Evolutionary conservation across 371 early-diverging fungal species (phyloP), one percentile per base, ranked within the genome.

Genomic region (Polyrhizophydium stewartii): DNA sequence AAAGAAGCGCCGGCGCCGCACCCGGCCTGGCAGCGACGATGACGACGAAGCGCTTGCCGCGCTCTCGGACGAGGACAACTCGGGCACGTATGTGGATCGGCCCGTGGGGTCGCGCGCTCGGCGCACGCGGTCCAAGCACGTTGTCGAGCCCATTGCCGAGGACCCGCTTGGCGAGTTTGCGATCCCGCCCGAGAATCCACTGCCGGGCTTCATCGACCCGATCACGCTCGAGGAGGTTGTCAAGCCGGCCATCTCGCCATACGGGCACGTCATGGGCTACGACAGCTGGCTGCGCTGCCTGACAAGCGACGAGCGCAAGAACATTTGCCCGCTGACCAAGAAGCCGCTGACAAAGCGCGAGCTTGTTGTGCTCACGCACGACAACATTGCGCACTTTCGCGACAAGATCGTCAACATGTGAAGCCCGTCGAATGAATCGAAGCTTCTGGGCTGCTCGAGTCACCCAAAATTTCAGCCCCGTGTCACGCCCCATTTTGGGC

Each of bases 241-340:
- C 21, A 91, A 90, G 61, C 96, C 96, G 7, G 94, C 96, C 5
- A 94, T 96, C 55, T 94, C 94, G 25, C 93, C 91, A 58, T 94
- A 91, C 68, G 96, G 96, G 24, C 96, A 94, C 77, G 94, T 96
- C 43, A 94, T 93, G 64, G 58, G 72, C 67, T 91, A 92, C 61
- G 92, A 93, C 60, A 92, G 86, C 67, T 96, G 96, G 96, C 88
- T 93, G 35, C 86, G 92, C 32, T 96, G 96, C 65, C 77, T 96
- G 49, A 85, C 85, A 53, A 84, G 84, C 52, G 87, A 85, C 63
- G 89, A 89, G 57, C 87, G 88, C 28, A 84, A 87, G 67, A 94
- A 93, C 69, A 88, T 89, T 43, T 96, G 96, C 51, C 96, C 96
- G 30, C 74, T 96, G 62, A 93, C 96, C 33, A 96, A 96, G 79